These are phyloP conservation scores for Linum lewisii DNA, from an alignment of 345 rosid species.

Conservation along the genomic window DNA sequence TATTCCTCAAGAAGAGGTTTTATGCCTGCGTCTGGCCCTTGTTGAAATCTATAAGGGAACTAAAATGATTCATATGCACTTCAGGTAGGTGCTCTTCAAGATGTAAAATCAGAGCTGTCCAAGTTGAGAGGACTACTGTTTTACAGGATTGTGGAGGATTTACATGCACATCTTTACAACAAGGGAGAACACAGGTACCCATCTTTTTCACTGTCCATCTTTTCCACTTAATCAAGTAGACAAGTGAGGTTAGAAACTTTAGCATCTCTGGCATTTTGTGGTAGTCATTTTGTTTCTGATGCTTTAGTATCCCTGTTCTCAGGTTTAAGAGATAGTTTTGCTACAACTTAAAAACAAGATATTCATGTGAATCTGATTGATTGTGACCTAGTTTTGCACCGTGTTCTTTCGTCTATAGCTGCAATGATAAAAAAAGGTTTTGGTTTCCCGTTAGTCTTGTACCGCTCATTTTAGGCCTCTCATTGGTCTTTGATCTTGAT, in stretches of 20 bases:
- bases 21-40: constrained; percentile 1
- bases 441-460: not conserved
- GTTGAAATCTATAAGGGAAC: constrained; percentile 4
- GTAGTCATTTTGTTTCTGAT: not conserved
- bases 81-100: constrained; percentile 99
- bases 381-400: not conserved
- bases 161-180: constrained; percentile 96
- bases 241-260: not conserved
- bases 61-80: constrained; percentile 7
- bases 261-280: not conserved
- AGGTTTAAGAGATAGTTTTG: not conserved
- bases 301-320: not conserved
- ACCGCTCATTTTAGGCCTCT: not conserved
- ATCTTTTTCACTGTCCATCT: not conserved
- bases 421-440: too few species aligned
- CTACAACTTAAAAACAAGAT: not conserved
- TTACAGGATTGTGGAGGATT: constrained; percentile 83
- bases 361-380: not conserved
- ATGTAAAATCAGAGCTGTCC: constrained; percentile 85
- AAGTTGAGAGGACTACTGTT: constrained; percentile 82
- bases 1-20: not conserved
- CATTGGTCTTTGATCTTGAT: too few species aligned
- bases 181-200: constrained; percentile 87
- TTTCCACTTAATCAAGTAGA: not conserved
- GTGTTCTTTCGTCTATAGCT: not conserved